Evolutionary conservation across 805 yeast genomes (phyloP).

Genomic region (Nakazawaea siamensis): DNA sequence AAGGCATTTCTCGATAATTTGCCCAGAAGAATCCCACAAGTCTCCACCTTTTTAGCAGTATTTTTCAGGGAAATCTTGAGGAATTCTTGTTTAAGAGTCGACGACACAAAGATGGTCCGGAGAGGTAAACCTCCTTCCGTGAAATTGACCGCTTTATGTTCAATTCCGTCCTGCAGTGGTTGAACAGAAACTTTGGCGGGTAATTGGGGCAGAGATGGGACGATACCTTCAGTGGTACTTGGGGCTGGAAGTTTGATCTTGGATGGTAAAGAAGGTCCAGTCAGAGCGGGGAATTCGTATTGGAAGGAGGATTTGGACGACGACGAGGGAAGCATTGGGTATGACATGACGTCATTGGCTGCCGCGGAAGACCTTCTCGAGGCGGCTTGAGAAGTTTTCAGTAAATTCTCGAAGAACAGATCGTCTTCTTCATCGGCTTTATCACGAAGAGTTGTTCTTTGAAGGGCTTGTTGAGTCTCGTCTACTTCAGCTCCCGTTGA

Average conservation of each 20-base stretch:
- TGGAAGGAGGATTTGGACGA: background rate
- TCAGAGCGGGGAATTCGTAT: conserved; percentile 5
- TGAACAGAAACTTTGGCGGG: conserved; percentile 1
- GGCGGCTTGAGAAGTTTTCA: background rate
- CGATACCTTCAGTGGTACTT: background rate
- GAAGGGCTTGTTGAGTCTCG: too few species aligned
- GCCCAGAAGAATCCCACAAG: conserved; percentile 64
- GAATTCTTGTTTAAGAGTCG: conserved; percentile 32
- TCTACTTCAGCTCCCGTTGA: background rate
- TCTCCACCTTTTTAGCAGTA: conserved; percentile 44
- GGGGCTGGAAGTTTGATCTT: conserved; percentile 1
- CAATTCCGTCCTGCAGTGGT: conserved; percentile 5
- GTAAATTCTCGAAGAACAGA: conserved; percentile 3
- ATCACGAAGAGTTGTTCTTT: too few species aligned
- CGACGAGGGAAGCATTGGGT: background rate
- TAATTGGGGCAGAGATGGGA: conserved; percentile 1
- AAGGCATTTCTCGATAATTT: conserved; percentile 53
- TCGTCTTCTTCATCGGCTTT: conserved; percentile 7
- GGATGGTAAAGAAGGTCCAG: background rate
- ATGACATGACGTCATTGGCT: background rate
- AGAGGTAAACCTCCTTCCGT: conserved; percentile 54
- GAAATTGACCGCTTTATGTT: conserved; percentile 30
- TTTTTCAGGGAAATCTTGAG: conserved; percentile 38
- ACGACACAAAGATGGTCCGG: conserved; percentile 44
- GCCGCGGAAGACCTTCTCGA: background rate